Evolutionary conservation across 257 asterid genomes (phyloP), one percentile per base, ranked within the genome.

Genomic region (Voacanga thouarsii): DNA sequence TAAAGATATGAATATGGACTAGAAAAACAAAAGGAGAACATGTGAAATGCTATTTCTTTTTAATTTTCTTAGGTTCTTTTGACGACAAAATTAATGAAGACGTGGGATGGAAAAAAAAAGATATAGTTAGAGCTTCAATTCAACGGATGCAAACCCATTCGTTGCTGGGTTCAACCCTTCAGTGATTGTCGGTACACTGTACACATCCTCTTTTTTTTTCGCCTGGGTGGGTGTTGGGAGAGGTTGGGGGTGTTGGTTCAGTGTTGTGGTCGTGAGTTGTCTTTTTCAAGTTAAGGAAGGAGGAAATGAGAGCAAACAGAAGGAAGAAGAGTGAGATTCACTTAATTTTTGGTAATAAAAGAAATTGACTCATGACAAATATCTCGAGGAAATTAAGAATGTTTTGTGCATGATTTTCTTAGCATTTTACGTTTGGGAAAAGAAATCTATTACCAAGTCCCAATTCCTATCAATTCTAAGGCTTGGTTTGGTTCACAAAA

Each of bases 221-320:
- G n/a, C n/a, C n/a, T n/a, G n/a, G n/a, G n/a, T n/a, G n/a, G n/a
- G n/a, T n/a, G n/a, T n/a, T n/a, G n/a, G n/a, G n/a, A n/a, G n/a
- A n/a, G n/a, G n/a, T n/a, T n/a, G n/a, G n/a, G n/a, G n/a, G n/a
- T n/a, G n/a, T 23, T 2, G 6, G 26, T 72, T 72, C 26, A 3
- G 18, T 56, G 26, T 55, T 43, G 14, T 10, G 80, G 80, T 16
- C 11, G 26, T 43, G 76, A 57, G 53, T 30, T 78, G 72, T 78
- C 77, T 28, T 45, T 47, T 44, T 71, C 72, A 33, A 37, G 37
- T 78, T 47, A 9, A 45, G 75, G 72, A 24, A 78, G 33, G 73
- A 65, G 75, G 77, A 77, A 80, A 82, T 74, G 82, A 60, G 19
- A 19, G 21, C 79, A 21, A 47, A 74, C n/a, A 23, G 68, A 75